These are phyloP conservation scores for Ricinus communis DNA, from an alignment of 345 rosid genomes.

Conservation along the genomic window DNA sequence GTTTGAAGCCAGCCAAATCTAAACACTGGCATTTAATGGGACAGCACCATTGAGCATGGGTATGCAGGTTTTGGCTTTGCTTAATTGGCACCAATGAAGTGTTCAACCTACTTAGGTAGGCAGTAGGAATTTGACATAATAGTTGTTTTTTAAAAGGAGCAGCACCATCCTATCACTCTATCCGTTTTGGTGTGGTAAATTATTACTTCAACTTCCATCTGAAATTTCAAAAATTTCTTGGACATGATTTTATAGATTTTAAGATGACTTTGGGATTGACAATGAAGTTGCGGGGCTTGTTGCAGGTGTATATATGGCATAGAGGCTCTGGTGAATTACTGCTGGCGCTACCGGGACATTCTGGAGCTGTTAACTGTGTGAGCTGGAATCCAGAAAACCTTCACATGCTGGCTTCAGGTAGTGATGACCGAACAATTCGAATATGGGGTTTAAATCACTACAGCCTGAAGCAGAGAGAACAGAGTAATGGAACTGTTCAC, in stretches of 20 bases:
- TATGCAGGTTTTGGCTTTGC: not conserved
- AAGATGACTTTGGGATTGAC: not conserved
- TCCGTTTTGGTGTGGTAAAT: too few species aligned
- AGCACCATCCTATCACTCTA: not conserved
- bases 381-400: conserved; percentile 49
- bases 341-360: conserved; percentile 57
- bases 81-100: not conserved
- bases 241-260: not conserved
- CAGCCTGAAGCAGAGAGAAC: conserved; percentile 28
- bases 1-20: too few species aligned
- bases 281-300: not conserved
- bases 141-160: not conserved
- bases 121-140: not conserved
- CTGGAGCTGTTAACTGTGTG: conserved; percentile 58
- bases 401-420: conserved; percentile 51
- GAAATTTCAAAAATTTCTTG: not conserved
- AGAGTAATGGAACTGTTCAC: conserved; percentile 23
- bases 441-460: conserved; percentile 55
- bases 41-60: not conserved
- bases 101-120: not conserved
- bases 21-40: not conserved
- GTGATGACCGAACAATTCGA: conserved; percentile 56
- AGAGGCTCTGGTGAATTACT: conserved; percentile 48
- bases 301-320: conserved; percentile 71
- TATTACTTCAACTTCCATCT: too few species aligned